Evolutionary conservation across 805 yeast species (phyloP).

Genomic region (Candida dajiaensis): DNA sequence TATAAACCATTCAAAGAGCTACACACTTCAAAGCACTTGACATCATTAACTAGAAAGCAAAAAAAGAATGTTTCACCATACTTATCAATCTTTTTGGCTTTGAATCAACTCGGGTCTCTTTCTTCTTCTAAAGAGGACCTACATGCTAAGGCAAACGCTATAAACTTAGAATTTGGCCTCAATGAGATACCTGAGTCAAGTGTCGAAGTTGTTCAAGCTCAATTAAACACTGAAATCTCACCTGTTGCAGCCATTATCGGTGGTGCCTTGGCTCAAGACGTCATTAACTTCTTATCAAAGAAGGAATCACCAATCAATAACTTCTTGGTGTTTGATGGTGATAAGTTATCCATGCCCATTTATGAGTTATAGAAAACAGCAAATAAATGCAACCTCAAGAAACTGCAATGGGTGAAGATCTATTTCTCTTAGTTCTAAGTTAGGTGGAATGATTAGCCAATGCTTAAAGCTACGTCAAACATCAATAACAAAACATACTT

Average conservation of each 20-base stretch:
- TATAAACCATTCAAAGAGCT: constrained; percentile 33
- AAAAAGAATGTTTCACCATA: constrained; percentile 48
- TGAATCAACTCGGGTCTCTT: constrained; percentile 36
- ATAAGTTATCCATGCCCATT: constrained; percentile 69
- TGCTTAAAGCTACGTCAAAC: neutral
- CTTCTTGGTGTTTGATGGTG: constrained; percentile 70
- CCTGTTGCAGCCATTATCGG: constrained; percentile 88
- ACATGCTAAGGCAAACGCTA: constrained; percentile 21
- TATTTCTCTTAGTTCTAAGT: too few relatives aligned
- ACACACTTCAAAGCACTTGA: constrained; percentile 23
- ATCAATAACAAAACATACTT: neutral
- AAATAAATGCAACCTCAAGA: too few relatives aligned
- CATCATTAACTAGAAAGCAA: constrained; percentile 29
- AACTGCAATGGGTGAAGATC: too few relatives aligned
- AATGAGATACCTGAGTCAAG: constrained; percentile 36
- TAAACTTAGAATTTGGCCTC: constrained; percentile 35
- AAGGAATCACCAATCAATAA: constrained; percentile 81
- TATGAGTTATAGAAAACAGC: constrained; percentile 44
- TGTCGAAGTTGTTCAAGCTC: constrained; percentile 37
- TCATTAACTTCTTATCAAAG: constrained; percentile 72
- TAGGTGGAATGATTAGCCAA: too few relatives aligned
- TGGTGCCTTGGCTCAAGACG: constrained; percentile 86
- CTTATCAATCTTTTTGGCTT: constrained; percentile 54
- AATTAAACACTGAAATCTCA: constrained; percentile 58
- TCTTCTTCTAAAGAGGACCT: constrained; percentile 26